Evolutionary conservation across 306 rosid species (phyloP), one percentile per base, ranked within the genome.

Genomic region (Senna tora): DNA sequence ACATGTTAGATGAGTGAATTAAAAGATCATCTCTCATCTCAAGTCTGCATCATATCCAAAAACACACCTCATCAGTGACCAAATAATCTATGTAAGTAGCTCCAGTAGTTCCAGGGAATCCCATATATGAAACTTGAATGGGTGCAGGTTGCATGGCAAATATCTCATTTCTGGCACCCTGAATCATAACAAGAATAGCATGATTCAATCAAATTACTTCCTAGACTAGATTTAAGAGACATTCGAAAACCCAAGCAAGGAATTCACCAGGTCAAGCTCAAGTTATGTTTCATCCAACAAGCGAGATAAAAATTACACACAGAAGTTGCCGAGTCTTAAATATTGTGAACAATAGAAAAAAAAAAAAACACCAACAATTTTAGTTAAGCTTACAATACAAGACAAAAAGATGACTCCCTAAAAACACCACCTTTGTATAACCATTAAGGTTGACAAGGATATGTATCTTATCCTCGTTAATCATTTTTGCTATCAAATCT

Each of bases 141-240:
- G 98, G 98, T 67, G 98, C 97, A 73, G 98, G 97, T 83, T 89
- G 93, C 85, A 82, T 82, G 8, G 97, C 90, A 83, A 93, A 93
- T 81, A 93, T 90, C 80, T 93, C 98, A 84, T 93, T 93, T 74
- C 98, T 80, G 11, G 98, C 98, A 80, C 98, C 98, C 98, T 93
- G 81, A 28, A 84, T 69, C 64, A 72, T 45, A 50, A 69, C 60
- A 20, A 55, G 67, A 75, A 9, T 43, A 61, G 60, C 30, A 47
- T 9, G 58, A 61, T 14, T 45, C 67, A 62, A 28, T 49, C 81
- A 84, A 50, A 74, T 36, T 17, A 54, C 47, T n/a, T 19, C 16
- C 16, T 13, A 70, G 54, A 55, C 75, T 5, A 28, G 2, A 7
- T 32, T 42, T 32, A 16, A 57, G 25, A 55, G 25, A 25, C n/a